Evolutionary conservation across 805 yeast species (phyloP), one percentile per base, ranked within the genome.

Genomic region (Candida methanosorbosa): DNA sequence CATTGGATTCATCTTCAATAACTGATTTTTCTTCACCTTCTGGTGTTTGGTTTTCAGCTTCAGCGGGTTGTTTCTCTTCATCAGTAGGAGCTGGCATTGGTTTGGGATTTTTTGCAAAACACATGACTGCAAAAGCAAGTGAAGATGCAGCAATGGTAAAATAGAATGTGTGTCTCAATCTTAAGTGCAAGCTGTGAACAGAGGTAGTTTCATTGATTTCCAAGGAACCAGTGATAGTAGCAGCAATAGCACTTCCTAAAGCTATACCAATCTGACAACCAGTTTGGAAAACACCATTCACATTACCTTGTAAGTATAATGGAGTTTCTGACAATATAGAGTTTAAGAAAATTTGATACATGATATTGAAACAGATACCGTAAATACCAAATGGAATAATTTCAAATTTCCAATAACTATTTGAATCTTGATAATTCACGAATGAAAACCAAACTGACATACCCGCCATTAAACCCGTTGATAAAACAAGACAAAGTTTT

Each of bases 261-360:
- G 17, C 4, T 6, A 31, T 23, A 6, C 34, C 34, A 11, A 31
- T 9, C 15, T 31, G 34, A 22, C 23, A 17, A 9, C 13, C 17
- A 3, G 28, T 23, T 15, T 31, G 34, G 12, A 31, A 31, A 13
- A 31, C 23, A 15, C 28, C 34, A 7, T 12, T 7, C 3, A 22
- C 17, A 31, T 23, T 23, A 3, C 28, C 34, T 25, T 31, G 34
- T 16, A 31, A 19, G 12, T 31, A 21, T 7, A 31, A 16, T 15
- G 34, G 34, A 14, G 34, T 31, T 4, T 34, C 49, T 29, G 39
- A 52, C 25, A 52, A 45, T 8, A 63, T 43, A 4, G 57, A 49
- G 21, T 50, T 57, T 25, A 56, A 35, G 33, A 54, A 64, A 3
- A 60, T 50, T 20, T 60, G 50, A 41, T 57, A 61, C 38, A 51